These are phyloP conservation scores for Fusarium anthophilum DNA, from an alignment of 2,329 filamentous ascomycete species.

Conservation along the genomic window DNA sequence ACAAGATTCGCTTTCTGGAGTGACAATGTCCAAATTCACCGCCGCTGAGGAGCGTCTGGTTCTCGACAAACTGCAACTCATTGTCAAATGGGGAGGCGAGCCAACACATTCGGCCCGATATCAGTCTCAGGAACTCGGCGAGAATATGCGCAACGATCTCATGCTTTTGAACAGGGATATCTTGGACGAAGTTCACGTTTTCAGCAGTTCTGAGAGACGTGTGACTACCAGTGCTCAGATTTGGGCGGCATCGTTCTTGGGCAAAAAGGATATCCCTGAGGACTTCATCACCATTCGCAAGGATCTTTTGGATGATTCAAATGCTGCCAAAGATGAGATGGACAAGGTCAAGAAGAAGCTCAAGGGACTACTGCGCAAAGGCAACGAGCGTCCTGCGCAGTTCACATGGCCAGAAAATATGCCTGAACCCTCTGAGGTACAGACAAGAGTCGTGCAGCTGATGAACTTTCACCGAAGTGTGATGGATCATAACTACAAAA, in stretches of 20 bases:
- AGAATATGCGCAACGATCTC: conserved; percentile 95
- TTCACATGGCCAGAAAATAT: conserved; percentile 98
- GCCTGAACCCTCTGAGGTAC: conserved; percentile 92
- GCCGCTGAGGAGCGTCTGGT: conserved; percentile 93
- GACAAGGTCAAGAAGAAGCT: conserved; percentile 99
- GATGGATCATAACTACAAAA: conserved; percentile 93
- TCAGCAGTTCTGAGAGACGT: conserved; percentile 93
- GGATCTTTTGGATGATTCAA: conserved; percentile 94
- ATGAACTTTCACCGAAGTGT: conserved; percentile 98
- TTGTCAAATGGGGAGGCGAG: conserved; percentile 99
- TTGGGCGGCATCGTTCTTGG: conserved; percentile 89
- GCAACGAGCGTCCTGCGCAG: conserved; percentile 91
- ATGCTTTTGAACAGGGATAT: conserved; percentile 92
- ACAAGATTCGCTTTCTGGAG: conserved; percentile 86
- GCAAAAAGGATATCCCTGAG: conserved; percentile 83
- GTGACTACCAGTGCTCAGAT: conserved; percentile 98
- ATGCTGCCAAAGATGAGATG: conserved; percentile 98
- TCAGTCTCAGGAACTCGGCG: conserved; percentile 92
- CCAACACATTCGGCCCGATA: conserved; percentile 97
- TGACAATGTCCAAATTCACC: conserved; percentile 93
- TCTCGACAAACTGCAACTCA: conserved; percentile 94
- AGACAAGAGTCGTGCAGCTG: conserved; percentile 88
- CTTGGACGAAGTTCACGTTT: conserved; percentile 91
- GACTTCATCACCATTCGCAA: conserved; percentile 93
- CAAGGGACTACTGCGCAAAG: conserved; percentile 89